A percentile compares a stretch with the other conserved stretches of the same genome.
These are phyloP conservation scores for Fusarium bactridioides DNA, from an alignment of 2,329 filamentous ascomycete species.

Conservation along the genomic window DNA sequence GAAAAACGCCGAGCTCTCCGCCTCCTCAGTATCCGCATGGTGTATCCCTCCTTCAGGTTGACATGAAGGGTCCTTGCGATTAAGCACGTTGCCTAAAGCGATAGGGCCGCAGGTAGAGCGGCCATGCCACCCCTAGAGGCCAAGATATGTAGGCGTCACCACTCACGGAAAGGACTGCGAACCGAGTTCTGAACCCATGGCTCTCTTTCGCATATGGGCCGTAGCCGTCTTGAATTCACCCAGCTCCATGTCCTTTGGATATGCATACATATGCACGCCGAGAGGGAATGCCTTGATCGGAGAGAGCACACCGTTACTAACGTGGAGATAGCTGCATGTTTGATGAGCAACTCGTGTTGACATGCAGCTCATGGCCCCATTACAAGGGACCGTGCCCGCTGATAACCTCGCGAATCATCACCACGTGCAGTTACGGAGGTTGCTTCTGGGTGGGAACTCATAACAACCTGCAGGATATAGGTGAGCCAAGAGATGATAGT, in stretches of 20 bases:
- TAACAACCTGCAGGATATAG: conserved; percentile 8
- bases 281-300: conserved; percentile 6
- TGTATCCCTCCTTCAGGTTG: background rate
- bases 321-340: conserved; percentile 31
- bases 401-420: conserved; percentile 21
- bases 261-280: conserved; percentile 14
- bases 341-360: conserved; percentile 29
- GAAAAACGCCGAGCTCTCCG: background rate
- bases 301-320: conserved; percentile 10
- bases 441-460: conserved; percentile 8
- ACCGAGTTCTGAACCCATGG: background rate
- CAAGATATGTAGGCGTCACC: conserved; percentile 5
- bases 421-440: conserved; percentile 20
- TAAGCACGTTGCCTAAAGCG: background rate
- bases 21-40: background rate
- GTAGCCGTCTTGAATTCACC: background rate
- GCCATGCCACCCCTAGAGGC: background rate
- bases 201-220: background rate
- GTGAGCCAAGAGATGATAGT: conserved; percentile 12
- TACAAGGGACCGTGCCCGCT: conserved; percentile 16
- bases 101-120: conserved; percentile 1
- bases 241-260: background rate
- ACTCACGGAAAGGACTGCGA: conserved; percentile 5
- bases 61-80: conserved; percentile 2
- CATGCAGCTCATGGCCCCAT: conserved; percentile 30